Percentiles rank a stretch among this genome's conserved stretches.
Evolutionary conservation across 306 rosid genomes (phyloP).

Genomic region (Cicer cuneatum): DNA sequence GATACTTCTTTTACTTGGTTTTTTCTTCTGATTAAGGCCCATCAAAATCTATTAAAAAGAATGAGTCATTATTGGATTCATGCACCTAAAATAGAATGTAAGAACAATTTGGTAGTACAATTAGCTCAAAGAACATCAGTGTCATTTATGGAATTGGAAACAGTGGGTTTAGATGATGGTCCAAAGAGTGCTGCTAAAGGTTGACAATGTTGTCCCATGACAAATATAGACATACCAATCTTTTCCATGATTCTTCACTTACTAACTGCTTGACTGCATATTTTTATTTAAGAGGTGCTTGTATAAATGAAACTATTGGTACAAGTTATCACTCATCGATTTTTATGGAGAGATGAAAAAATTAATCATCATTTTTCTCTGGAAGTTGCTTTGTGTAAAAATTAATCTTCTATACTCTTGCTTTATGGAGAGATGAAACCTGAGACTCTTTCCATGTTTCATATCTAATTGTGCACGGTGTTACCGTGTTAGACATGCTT

Average conservation of each 20-base stretch:
- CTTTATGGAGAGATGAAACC: background rate
- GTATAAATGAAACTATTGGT: background rate
- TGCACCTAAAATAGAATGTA: constrained; percentile 2
- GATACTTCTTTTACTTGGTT: background rate
- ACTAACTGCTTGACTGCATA: background rate
- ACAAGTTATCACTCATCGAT: background rate
- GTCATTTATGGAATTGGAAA: constrained; percentile 3
- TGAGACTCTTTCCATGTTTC: background rate
- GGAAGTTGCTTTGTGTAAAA: constrained; percentile 6
- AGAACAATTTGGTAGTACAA: background rate
- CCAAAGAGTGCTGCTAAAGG: constrained; percentile 14
- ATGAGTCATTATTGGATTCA: constrained; percentile 2
- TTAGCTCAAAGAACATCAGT: constrained; percentile 20
- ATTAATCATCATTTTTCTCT: background rate
- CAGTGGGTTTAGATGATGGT: background rate
- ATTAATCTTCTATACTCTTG: too few species aligned
- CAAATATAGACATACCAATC: constrained; percentile 9
- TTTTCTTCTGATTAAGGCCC: constrained; percentile 10
- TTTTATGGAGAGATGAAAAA: background rate
- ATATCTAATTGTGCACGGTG: background rate
- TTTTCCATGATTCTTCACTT: background rate
- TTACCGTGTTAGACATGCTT: background rate
- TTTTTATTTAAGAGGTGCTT: background rate
- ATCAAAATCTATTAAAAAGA: constrained; percentile 2
- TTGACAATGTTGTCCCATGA: constrained; percentile 1